phyloP scores from a whole-genome alignment of 73 alveolate species.

The Breviolum minutum region DNA sequence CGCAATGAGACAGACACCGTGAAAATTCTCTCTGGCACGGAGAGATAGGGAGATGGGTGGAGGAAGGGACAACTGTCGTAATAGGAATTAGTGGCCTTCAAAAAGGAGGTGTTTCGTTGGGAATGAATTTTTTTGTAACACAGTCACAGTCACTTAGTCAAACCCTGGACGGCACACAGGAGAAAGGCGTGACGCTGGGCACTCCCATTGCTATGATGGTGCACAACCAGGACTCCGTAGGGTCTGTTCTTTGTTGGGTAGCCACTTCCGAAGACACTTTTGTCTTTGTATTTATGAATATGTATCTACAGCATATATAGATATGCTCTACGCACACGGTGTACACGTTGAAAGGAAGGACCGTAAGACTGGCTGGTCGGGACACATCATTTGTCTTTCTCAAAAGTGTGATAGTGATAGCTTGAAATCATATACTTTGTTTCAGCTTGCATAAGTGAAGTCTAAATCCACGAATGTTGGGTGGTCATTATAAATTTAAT shows the following conservation, averaged over 20 bases:
- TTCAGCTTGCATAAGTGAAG: too few species aligned
- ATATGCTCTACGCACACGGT: too few species aligned
- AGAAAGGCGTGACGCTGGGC: conserved; percentile 96
- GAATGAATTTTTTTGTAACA: neutral
- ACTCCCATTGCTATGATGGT: conserved; percentile 96
- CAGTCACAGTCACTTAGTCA: neutral
- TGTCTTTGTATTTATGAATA: too few species aligned
- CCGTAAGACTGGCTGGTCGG: neutral
- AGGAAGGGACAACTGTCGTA: conserved; percentile 52
- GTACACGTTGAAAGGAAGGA: too few species aligned
- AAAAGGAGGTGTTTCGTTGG: too few species aligned
- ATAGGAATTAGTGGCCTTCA: too few species aligned
- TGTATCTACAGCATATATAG: too few species aligned
- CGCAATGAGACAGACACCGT: conserved; percentile 96
- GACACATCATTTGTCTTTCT: neutral
- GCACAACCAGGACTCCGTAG: conserved; percentile 94
- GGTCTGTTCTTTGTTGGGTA: neutral
- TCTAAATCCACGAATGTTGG: too few species aligned
- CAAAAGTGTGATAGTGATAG: neutral
- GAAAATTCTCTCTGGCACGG: conserved; percentile 96
- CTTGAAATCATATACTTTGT: too few species aligned
- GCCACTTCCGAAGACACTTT: too few species aligned
- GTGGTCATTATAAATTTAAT: too few species aligned
- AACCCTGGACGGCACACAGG: neutral
- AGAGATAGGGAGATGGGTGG: conserved; percentile 17